A percentile compares a stretch with the other conserved stretches of the same genome.
Evolutionary conservation across 108 stramenopile species (phyloP).

Genomic region (Asterionellopsis glacialis): DNA sequence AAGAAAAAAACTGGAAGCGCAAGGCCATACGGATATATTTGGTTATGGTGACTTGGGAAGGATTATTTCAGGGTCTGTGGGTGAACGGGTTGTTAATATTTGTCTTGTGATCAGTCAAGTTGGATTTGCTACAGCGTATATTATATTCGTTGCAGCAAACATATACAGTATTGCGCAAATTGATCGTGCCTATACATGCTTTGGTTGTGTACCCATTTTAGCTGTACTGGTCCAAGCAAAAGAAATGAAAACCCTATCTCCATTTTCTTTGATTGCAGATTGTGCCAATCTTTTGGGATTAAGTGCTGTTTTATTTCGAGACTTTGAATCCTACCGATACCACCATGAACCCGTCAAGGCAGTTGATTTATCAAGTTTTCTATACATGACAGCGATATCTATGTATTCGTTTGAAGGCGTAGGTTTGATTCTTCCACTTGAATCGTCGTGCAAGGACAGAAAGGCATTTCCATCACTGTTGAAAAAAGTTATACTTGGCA

Average conservation of each 20-base stretch:
- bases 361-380: conserved; percentile 38
- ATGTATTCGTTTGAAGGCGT: conserved; percentile 80
- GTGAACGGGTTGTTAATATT: conserved; percentile 59
- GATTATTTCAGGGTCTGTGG: conserved; percentile 39
- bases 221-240: conserved; percentile 48
- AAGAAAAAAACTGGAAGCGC: conserved; percentile 23
- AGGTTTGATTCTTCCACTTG: conserved; percentile 57
- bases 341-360: conserved; percentile 36
- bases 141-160: conserved; percentile 82
- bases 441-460: conserved; percentile 38
- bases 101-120: conserved; percentile 69
- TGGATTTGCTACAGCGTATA: conserved; percentile 78
- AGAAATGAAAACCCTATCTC: conserved; percentile 54
- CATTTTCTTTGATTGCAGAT: conserved; percentile 68
- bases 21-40: conserved; percentile 18
- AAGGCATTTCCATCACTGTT: conserved; percentile 45
- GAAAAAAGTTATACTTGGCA: conserved; percentile 31
- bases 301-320: conserved; percentile 59
- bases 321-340: conserved; percentile 36
- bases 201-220: conserved; percentile 59
- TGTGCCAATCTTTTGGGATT: conserved; percentile 55
- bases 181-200: conserved; percentile 37
- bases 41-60: conserved; percentile 65
- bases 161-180: conserved; percentile 32
- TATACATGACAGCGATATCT: conserved; percentile 58